Evolutionary conservation across 2,329 filamentous ascomycete genomes (phyloP).

Genomic region (Byssoonygena ceratinophila): DNA sequence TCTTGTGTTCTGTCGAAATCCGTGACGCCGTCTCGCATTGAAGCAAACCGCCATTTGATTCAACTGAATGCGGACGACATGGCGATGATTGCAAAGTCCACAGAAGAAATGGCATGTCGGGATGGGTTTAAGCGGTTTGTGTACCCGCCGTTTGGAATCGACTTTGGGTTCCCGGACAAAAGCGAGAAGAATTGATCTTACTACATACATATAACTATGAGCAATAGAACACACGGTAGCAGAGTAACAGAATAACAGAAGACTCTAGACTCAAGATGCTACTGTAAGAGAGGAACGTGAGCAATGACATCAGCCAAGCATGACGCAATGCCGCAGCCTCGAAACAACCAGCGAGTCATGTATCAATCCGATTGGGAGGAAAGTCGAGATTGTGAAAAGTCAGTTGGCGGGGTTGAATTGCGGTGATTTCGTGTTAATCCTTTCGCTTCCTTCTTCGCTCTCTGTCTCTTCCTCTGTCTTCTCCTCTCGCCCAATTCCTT

Average conservation of each 20-base stretch:
- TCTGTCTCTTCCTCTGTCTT: background rate
- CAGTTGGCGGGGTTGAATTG: no score
- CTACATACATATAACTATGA: no score
- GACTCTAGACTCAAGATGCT: no score
- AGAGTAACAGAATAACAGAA: no score
- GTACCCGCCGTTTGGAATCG: constrained; percentile 57
- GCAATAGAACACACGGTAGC: no score
- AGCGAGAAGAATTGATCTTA: background rate
- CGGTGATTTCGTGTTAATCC: background rate
- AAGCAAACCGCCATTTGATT: constrained; percentile 32
- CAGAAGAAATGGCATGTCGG: constrained; percentile 25
- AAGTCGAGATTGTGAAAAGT: no score
- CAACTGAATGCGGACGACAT: constrained; percentile 31
- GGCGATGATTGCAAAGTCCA: constrained; percentile 30
- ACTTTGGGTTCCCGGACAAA: constrained; percentile 66
- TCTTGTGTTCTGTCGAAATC: constrained; percentile 18
- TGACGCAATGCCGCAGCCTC: background rate
- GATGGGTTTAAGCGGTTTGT: constrained; percentile 41
- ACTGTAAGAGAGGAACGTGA: no score
- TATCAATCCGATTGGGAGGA: no score
- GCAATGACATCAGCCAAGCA: background rate
- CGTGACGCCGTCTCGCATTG: constrained; percentile 31
- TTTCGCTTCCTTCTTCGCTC: background rate
- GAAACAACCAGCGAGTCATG: no score
- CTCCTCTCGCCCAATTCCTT: no score